Evolutionary conservation across 176 grass and related monocot species (phyloP), one percentile per base, ranked within the genome.

Genomic region (maize (Zea mays)): DNA sequence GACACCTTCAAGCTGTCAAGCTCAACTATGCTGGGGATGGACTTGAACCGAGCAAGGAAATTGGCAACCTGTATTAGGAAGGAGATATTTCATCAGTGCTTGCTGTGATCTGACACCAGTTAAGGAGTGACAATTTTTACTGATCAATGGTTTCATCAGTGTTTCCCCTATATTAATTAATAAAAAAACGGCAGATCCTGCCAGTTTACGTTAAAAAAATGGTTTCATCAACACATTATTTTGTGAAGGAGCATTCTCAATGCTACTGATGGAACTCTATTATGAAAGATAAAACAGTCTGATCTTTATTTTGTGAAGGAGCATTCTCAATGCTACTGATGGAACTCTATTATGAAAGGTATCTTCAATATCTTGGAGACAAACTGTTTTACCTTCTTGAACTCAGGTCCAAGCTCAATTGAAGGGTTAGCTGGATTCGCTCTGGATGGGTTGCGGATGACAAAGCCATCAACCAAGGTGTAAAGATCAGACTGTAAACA

Each of bases 1-100:
- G 92, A 93, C 55, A 99, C 92, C 83, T 99, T 99, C 75, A 99
- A 85, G 78, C 79, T 99, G 71, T 96, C 92, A 48, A 99, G 92
- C 72, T 89, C 90, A 15, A 99, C 90, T 39, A 99, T 99, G 84
- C 96, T 99, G 83, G 96, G 96, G 62, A 99, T 93, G 1, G 96
- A 87, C 65, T 99, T 99, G 69, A 99, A 91, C 38, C 96, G 85
- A 13, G 72, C 74, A 21, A 99, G 92, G 85, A 93, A 99, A 64
- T 88, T 94, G 77, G 67, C 88, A 73, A 99, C 96, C 96, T 96
- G 40, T 20, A 60, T 80, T 11, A 9, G 13, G 13, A 7, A n/a
- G 42, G 6, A n/a, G 19, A 34, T 6, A 69, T 48, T 48, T 70
- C 12, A 49, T 48, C 42, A 85, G 10, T n/a, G 52, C 21, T 42